Base-by-base conservation (phyloP, 176 grass and related monocot genomes). In the Melocanna baccifera region DNA sequence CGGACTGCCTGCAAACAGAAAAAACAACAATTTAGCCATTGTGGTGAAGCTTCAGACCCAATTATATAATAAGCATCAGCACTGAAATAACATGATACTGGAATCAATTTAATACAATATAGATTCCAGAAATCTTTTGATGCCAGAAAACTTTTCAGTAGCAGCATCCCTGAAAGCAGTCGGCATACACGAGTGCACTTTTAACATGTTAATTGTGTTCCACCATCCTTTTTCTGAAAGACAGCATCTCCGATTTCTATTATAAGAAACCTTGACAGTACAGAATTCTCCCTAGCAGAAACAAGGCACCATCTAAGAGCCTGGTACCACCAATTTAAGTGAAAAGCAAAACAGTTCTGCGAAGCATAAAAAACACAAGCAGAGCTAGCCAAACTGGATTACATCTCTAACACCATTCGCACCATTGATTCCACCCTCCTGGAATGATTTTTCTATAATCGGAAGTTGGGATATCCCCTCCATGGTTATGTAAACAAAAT, bases 111-210 rank as follows among this genome's bases (percentile, higher is more conserved):
- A 75, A 75, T 11, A 57, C 29, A 72, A 45, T 56, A 79, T 47
- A 22, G 29, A 65, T 22, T 62, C 1, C 55, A 62, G 28, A 68
- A 61, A 34, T 14, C 19, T 50, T 64, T 13, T n/a, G 20, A 65
- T 84, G 19, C 28, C 25, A 64, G 18, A 39, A 46, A 50, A 69
- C 75, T 12, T 25, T 18, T 1, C 4, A 25, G 26, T 42, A 75
- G 48, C 26, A 68, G 62, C 14, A 84, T 75, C 72, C 45, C 73
- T 57, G 19, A 39, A 43, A 78, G 75, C 26, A 71, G 23, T 52
- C 65, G 57, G 14, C 14, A 13, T 67, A 14, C 65, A 26, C 19
- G 52, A 9, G 47, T 40, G 14, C 15, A 25, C 22, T 28, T 46
- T 28, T 46, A 84, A 40, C 18, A 67, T 67, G 75, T 19, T 29